Evolutionary conservation across 2,329 filamentous ascomycete species (phyloP).

Genomic region (Acephala macrosclerotiorum): DNA sequence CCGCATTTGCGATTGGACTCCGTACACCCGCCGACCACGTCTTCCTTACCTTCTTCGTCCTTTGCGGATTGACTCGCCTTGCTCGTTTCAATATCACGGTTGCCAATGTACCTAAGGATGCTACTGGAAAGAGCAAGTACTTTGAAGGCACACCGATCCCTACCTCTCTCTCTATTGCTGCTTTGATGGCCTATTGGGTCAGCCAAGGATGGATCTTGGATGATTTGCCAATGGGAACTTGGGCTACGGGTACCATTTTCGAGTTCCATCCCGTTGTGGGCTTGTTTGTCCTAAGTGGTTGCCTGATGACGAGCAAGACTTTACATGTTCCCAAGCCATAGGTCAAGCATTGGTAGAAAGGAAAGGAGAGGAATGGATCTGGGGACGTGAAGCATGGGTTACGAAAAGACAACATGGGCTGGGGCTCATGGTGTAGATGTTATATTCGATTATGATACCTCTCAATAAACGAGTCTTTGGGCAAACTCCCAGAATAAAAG

Average conservation of each 20-base stretch:
- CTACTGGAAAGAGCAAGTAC: constrained; percentile 88
- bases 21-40: constrained; percentile 86
- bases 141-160: constrained; percentile 98
- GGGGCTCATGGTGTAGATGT: constrained; percentile 15
- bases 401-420: constrained; percentile 2
- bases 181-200: constrained; percentile 90
- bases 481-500: constrained; percentile 19
- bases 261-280: constrained; percentile 86
- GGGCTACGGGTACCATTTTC: constrained; percentile 69
- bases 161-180: constrained; percentile 82
- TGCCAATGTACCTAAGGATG: constrained; percentile 87
- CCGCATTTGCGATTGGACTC: constrained; percentile 88
- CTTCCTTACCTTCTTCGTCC: constrained; percentile 84
- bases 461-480: constrained; percentile 17
- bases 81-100: constrained; percentile 99
- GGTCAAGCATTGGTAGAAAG: constrained; percentile 14
- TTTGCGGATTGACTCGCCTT: constrained; percentile 90
- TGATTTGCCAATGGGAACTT: constrained; percentile 77
- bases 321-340: constrained; percentile 92
- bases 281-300: constrained; percentile 88
- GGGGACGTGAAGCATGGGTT: constrained; percentile 1
- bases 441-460: constrained; percentile 33
- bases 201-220: constrained; percentile 80
- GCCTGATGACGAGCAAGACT: constrained; percentile 93
- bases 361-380: neutral